These are phyloP conservation scores for Mucor sp. DNA, from an alignment of 371 early-diverging fungal genomes.

Conservation along the genomic window DNA sequence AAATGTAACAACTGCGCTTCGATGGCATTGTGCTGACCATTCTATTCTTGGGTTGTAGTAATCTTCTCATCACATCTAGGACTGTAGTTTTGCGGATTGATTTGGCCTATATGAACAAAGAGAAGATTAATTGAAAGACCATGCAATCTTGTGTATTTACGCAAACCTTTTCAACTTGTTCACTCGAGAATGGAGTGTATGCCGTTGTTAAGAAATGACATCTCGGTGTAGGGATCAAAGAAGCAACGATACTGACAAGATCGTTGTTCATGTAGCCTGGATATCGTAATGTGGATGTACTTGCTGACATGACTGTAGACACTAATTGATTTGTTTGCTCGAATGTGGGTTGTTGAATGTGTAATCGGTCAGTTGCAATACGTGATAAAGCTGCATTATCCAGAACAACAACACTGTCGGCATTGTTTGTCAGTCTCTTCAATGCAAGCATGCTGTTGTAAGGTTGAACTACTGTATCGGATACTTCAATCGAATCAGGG, in stretches of 20 bases:
- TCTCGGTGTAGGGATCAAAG: slow-evolving; percentile 94
- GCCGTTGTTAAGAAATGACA: slow-evolving; percentile 98
- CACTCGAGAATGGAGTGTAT: slow-evolving; percentile 98
- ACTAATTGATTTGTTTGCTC: slow-evolving; percentile 98
- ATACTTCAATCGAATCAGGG: slow-evolving; percentile 96
- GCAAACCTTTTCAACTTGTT: slow-evolving; percentile 85
- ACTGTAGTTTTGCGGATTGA: slow-evolving; percentile 95
- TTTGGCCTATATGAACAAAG: slow-evolving; percentile 58
- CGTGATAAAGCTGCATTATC: slow-evolving; percentile 96
- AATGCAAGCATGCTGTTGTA: slow-evolving; percentile 98
- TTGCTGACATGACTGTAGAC: slow-evolving; percentile 98
- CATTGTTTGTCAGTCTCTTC: slow-evolving; percentile 89
- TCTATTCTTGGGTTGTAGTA: slow-evolving; percentile 94
- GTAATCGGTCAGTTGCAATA: slow-evolving; percentile 92
- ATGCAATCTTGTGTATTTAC: not conserved
- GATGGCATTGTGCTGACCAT: slow-evolving; percentile 94
- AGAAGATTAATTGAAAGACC: not conserved
- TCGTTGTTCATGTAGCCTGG: slow-evolving; percentile 99
- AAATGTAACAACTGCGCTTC: slow-evolving; percentile 94
- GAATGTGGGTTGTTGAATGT: slow-evolving; percentile 93
- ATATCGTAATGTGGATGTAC: slow-evolving; percentile 98
- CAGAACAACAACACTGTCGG: slow-evolving; percentile 96
- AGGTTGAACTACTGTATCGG: slow-evolving; percentile 99
- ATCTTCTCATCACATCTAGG: slow-evolving; percentile 96
- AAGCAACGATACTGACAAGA: slow-evolving; percentile 91